Evolutionary conservation across 108 stramenopile species (phyloP).

Genomic region (Halocafeteria seosinensis): DNA sequence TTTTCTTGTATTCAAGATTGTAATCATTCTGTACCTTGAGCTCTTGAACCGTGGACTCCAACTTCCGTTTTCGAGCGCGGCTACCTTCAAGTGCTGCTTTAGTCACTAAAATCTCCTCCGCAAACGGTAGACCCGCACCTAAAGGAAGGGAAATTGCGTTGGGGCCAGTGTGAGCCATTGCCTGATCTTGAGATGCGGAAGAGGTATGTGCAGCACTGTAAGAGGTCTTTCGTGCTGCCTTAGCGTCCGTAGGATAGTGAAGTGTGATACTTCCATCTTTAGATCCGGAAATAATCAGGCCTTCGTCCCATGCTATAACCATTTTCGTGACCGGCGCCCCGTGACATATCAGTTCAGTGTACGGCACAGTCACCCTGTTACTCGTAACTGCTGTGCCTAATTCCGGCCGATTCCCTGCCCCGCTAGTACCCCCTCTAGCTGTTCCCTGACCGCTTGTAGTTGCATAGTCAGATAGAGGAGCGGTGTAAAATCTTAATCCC

Average conservation of each 20-base stretch:
- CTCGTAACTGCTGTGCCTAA: background rate
- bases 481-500: background rate
- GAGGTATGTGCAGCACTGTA: background rate
- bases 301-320: background rate
- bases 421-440: background rate
- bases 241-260: background rate
- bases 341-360: background rate
- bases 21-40: conserved; percentile 38
- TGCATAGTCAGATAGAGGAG: background rate
- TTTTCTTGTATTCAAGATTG: conserved; percentile 34
- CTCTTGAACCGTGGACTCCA: conserved; percentile 39
- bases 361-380: background rate
- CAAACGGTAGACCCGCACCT: background rate
- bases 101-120: conserved; percentile 41
- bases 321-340: background rate
- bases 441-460: background rate
- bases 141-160: background rate
- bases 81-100: conserved; percentile 36
- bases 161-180: background rate
- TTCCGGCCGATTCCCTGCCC: no score
- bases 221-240: background rate
- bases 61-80: conserved; percentile 19
- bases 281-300: background rate
- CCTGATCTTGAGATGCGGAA: background rate
- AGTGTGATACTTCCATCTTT: background rate